phyloP scores from a whole-genome alignment of 192 early-diverging fungal species.

The Podila horticola region DNA sequence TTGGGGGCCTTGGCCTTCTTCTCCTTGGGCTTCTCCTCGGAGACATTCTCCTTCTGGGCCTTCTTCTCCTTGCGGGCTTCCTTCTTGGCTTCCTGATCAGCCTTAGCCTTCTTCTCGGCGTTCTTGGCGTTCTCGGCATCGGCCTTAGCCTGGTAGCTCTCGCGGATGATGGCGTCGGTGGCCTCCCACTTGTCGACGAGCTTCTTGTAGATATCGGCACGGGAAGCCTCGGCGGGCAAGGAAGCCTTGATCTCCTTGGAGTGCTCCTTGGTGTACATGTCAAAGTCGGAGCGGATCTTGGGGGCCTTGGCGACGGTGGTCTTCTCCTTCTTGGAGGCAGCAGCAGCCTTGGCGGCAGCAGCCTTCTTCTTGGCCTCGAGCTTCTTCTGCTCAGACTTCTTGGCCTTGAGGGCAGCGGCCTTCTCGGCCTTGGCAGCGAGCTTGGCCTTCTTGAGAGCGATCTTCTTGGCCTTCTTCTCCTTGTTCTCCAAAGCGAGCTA shows the following conservation, averaged over 20 bases:
- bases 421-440: slow-evolving; percentile 45
- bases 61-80: slow-evolving; percentile 33
- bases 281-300: slow-evolving; percentile 45
- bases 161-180: not conserved
- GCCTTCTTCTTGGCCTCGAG: slow-evolving; percentile 32
- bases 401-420: slow-evolving; percentile 11
- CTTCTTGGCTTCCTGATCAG: slow-evolving; percentile 32
- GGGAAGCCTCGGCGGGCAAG: slow-evolving; percentile 29
- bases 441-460: slow-evolving; percentile 45
- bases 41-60: slow-evolving; percentile 22
- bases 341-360: slow-evolving; percentile 2
- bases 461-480: slow-evolving; percentile 44
- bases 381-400: slow-evolving; percentile 30
- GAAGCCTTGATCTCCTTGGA: slow-evolving; percentile 37
- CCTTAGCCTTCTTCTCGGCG: not conserved
- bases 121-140: slow-evolving; percentile 13
- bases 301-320: not conserved
- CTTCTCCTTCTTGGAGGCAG: slow-evolving; percentile 28
- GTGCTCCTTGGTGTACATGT: slow-evolving; percentile 52
- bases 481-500: slow-evolving; percentile 45
- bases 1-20: not conserved
- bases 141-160: slow-evolving; percentile 4
- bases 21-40: slow-evolving; percentile 31
- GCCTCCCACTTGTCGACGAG: slow-evolving; percentile 50
- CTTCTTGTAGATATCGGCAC: slow-evolving; percentile 41